Evolutionary conservation across 2,329 filamentous ascomycete species (phyloP), one percentile per base, ranked within the genome.

Genomic region (Botrytis hyacinthi): DNA sequence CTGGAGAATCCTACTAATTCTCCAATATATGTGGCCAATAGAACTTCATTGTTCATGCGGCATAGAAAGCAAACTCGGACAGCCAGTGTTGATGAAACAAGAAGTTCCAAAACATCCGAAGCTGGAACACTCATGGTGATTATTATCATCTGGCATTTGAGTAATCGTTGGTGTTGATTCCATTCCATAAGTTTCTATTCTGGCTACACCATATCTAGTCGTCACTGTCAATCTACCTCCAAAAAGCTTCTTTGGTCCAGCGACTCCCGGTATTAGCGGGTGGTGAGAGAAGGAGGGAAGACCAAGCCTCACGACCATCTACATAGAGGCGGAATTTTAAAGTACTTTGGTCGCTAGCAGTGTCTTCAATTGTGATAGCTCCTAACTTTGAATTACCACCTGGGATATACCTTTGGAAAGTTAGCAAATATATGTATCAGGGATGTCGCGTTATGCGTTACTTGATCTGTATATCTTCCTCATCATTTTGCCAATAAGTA

Each of bases 381-480:
- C 94, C 94, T 82, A 97, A 95, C 81, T 98, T 98, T 75, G 91
- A 94, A 79, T 94, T 95, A 1, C 95, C 95, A 74, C 91, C 89
- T 3, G 95, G 93, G 63, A 95, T 88, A 78, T 96, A 94, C 78
- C 90, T 92, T 51, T 71, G 60, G 22, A 61, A 60, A 29, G 70
- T 77, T 82, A 78, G 82, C 73, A 59, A 73, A 37, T 46, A 6
- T 59, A 57, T 18, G 26, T n/a, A 29, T 16, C 6, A 42, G n/a
- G 32, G 29, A 20, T 16, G 2, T 32, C 29, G 16, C 35, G 8
- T 29, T 20, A 10, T 57, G 2, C 88, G 88, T 85, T 88, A 97
- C 89, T 95, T 93, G 76, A 98, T 86, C 80, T 91, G 87, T 18
- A 97, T 89, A 82, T 98, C 96, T 78, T 95, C 90, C 1, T 91